These are phyloP conservation scores for barrel medic (Medicago truncatula) DNA, from an alignment of 306 rosid species.

Conservation along the genomic window DNA sequence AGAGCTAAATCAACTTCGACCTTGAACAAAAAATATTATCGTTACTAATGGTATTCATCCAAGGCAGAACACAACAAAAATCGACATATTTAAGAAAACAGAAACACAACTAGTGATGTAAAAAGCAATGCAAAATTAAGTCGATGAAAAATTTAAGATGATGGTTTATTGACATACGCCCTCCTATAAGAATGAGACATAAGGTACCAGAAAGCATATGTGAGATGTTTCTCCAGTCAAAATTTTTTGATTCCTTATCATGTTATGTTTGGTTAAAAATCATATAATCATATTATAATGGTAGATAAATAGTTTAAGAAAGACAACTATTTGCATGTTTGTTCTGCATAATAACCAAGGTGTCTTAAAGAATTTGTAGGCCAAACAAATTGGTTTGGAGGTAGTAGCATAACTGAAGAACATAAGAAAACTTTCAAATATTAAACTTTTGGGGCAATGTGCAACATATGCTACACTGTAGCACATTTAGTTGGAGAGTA, in stretches of 20 bases:
- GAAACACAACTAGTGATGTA: constrained; percentile 1
- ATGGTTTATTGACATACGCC: constrained; percentile 13
- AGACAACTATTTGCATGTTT: constrained; percentile 17
- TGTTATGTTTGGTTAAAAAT: constrained; percentile 12
- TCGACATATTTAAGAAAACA: constrained; percentile 17
- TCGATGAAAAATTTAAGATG: constrained; percentile 4
- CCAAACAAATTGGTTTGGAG: constrained; percentile 23
- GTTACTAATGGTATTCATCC: constrained; percentile 32
- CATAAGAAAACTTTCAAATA: constrained; percentile 3
- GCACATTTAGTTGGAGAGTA: constrained; percentile 14
- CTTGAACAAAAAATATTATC: constrained; percentile 46
- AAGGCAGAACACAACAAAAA: constrained; percentile 24
- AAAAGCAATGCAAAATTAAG: constrained; percentile 16
- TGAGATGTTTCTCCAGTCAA: constrained; percentile 29
- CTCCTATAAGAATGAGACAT: constrained; percentile 22
- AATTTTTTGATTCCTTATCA: neutral
- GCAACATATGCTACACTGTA: constrained; percentile 6
- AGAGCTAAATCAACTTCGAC: constrained; percentile 94
- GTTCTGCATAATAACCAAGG: constrained; percentile 7
- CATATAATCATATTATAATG: neutral
- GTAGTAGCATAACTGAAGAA: constrained; percentile 34
- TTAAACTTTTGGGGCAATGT: constrained; percentile 16
- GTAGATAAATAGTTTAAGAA: constrained; percentile 25
- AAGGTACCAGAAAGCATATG: constrained; percentile 12
- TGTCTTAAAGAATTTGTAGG: constrained; percentile 24